Conservation (phyloP, 176 grass and related monocot species). For the Secale cereale region DNA sequence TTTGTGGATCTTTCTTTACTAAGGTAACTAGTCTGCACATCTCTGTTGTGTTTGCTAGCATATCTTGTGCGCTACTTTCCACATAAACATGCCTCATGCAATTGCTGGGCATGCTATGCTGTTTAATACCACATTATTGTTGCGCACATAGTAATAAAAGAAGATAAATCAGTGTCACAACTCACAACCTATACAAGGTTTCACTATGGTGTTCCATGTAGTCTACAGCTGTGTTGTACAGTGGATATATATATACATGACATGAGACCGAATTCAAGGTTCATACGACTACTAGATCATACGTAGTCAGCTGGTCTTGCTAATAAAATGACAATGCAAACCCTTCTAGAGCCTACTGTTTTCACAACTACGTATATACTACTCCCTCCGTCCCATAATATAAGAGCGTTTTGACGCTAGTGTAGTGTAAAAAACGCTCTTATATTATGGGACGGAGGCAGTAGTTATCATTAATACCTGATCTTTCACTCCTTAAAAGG, state of each 20-base stretch:
- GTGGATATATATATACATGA: neutral
- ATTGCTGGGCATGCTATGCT: neutral
- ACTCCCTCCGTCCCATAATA: too few species aligned
- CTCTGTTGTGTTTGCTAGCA: constrained; percentile 12
- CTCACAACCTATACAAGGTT: neutral
- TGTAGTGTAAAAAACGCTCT: too few species aligned
- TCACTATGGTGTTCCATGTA: neutral
- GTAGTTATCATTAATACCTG: constrained; percentile 21
- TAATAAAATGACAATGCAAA: neutral
- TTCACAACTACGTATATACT: neutral
- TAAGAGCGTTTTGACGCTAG: too few species aligned
- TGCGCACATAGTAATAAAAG: neutral
- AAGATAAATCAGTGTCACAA: neutral
- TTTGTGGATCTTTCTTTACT: constrained; percentile 96
- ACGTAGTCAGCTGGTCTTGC: neutral
- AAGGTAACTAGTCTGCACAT: constrained; percentile 59
- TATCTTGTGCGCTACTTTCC: neutral
- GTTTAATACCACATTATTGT: neutral
- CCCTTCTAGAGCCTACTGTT: neutral
- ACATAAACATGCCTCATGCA: constrained; percentile 11
- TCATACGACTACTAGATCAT: neutral
- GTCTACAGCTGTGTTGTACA: neutral
- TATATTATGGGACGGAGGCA: neutral
- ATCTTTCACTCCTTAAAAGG: neutral
- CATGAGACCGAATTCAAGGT: neutral